Conservation (phyloP, 345 rosid genomes). For the Syzygium aqueum region DNA sequence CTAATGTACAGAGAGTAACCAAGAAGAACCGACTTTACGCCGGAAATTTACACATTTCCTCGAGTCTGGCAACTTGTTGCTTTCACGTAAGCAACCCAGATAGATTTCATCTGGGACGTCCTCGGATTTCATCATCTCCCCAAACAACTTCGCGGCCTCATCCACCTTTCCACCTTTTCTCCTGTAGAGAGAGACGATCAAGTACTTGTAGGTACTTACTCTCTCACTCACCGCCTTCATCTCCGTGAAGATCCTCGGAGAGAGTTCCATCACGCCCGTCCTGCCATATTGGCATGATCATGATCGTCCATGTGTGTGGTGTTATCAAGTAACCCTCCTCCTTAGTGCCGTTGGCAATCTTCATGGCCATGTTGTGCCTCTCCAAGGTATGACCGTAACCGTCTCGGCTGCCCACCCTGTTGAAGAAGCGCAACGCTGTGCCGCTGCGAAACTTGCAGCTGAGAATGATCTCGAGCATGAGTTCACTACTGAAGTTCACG, state of each 20-base stretch:
- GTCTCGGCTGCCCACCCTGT: conserved; percentile 53
- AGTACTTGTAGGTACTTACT: too few relatives aligned
- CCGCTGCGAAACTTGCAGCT: conserved; percentile 36
- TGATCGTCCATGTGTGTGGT: conserved; percentile 70
- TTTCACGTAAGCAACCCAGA: too few relatives aligned
- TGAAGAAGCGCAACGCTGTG: conserved; percentile 38
- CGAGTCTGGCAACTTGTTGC: too few relatives aligned
- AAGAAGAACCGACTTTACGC: too few relatives aligned
- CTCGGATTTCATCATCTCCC: too few relatives aligned
- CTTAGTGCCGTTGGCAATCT: conserved; percentile 62
- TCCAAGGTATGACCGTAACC: conserved; percentile 48
- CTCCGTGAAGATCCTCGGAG: conserved; percentile 44
- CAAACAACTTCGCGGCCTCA: conserved; percentile 42
- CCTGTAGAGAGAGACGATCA: neutral
- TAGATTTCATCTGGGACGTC: too few relatives aligned
- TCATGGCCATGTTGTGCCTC: conserved; percentile 69
- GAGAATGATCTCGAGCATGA: conserved; percentile 36
- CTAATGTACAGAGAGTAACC: too few relatives aligned
- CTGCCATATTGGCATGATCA: conserved; percentile 76
- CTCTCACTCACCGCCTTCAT: conserved; percentile 30
- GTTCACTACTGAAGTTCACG: conserved; percentile 47
- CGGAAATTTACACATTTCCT: too few relatives aligned
- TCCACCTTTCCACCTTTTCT: conserved; percentile 61
- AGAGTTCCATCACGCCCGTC: conserved; percentile 62
- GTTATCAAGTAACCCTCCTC: conserved; percentile 45